A percentile compares a stretch with the other conserved stretches of the same genome.
These are phyloP conservation scores for Collybia sordida DNA, from an alignment of 768 basidiomycete genomes.

Conservation along the genomic window DNA sequence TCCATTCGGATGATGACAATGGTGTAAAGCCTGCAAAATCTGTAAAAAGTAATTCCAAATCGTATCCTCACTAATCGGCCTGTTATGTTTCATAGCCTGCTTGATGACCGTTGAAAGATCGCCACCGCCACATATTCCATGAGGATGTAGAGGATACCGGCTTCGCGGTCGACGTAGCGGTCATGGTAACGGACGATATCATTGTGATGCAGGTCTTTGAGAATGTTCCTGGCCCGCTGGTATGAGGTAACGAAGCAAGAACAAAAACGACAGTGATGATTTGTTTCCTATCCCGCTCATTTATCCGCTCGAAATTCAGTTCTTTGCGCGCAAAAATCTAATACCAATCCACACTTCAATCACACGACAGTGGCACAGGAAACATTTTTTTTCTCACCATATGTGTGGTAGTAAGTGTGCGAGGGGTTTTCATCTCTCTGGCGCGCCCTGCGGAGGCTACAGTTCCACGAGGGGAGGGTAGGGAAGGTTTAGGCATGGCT, in stretches of 20 bases:
- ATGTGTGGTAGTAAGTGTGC: too few relatives aligned
- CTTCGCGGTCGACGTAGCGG: constrained; percentile 86
- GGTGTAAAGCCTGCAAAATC: constrained; percentile 81
- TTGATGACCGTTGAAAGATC: constrained; percentile 90
- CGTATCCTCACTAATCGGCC: constrained; percentile 85
- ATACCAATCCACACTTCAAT: too few relatives aligned
- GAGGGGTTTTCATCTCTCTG: too few relatives aligned
- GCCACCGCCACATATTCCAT: constrained; percentile 99
- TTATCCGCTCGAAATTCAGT: constrained; percentile 97
- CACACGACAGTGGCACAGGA: too few relatives aligned
- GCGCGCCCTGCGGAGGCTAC: too few relatives aligned
- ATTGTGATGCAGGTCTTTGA: constrained; percentile 92
- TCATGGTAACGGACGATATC: constrained; percentile 97
- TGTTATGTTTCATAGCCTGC: constrained; percentile 62
- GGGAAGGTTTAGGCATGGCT: too few relatives aligned
- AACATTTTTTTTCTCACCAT: too few relatives aligned
- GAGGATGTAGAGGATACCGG: constrained; percentile 90
- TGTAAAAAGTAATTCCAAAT: constrained; percentile 98
- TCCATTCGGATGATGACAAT: constrained; percentile 86
- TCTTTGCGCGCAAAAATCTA: constrained; percentile 90
- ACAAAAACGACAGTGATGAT: constrained; percentile 88
- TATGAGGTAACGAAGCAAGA: neutral
- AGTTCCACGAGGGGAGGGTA: too few relatives aligned
- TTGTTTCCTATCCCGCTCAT: constrained; percentile 92
- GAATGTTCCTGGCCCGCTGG: constrained; percentile 70